Evolutionary conservation across 768 basidiomycete genomes (phyloP).

Genomic region (Calocybe gangraenosa): DNA sequence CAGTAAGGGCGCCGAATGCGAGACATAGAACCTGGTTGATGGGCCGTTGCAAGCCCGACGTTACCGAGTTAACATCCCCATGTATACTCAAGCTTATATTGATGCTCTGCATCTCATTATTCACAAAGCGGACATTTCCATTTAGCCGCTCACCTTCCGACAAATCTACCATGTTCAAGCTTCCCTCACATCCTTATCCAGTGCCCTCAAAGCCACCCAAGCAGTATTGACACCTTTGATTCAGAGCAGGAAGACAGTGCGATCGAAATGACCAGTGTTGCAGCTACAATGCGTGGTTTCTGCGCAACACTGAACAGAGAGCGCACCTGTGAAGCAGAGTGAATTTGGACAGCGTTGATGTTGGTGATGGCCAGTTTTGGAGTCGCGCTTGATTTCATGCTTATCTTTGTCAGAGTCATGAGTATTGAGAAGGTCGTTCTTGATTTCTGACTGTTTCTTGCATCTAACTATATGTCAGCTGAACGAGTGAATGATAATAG

Average conservation of each 20-base stretch:
- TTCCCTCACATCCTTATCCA: constrained; percentile 66
- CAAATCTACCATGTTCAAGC: constrained; percentile 89
- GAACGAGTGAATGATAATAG: background rate
- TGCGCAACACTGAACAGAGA: constrained; percentile 72
- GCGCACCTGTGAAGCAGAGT: constrained; percentile 73
- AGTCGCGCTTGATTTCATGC: constrained; percentile 91
- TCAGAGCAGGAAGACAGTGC: no score
- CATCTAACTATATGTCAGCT: constrained; percentile 37
- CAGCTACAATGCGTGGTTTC: constrained; percentile 79
- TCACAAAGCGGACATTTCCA: constrained; percentile 5
- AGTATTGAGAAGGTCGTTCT: constrained; percentile 86
- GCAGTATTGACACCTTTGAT: no score
- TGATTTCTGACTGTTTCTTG: constrained; percentile 72
- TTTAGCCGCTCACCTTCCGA: constrained; percentile 56
- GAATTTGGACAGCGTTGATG: constrained; percentile 66
- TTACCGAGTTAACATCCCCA: constrained; percentile 92
- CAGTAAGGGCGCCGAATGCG: no score
- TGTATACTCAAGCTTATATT: constrained; percentile 89
- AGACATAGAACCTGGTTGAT: no score
- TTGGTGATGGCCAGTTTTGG: constrained; percentile 78
- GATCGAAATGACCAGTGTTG: constrained; percentile 94
- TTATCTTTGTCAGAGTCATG: constrained; percentile 88
- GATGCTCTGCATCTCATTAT: constrained; percentile 86
- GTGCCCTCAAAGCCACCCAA: background rate
- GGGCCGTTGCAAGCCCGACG: no score